Evolutionary conservation across 202 grass and related monocot genomes (phyloP), one percentile per base, ranked within the genome.

Genomic region (Carex arenaria): DNA sequence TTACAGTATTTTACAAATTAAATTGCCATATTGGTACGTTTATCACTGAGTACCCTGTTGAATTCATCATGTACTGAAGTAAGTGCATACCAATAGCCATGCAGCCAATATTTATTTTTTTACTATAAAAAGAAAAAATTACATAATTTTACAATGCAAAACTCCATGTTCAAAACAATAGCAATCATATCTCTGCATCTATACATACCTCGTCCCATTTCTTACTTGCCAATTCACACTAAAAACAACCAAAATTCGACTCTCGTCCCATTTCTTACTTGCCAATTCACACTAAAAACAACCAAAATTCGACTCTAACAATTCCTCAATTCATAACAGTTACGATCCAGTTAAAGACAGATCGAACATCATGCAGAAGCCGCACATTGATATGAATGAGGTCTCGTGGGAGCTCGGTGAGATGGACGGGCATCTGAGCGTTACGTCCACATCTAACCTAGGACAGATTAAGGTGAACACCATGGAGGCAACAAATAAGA

Each of bases 331-430:
- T n/a, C 28, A 57, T 77, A 77, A 77, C 51, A 77, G 72, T 34
- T 77, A 77, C 3, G 52, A 77, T 57, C 72, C 72, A 57, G 52
- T 57, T 52, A 57, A 57, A 77, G 72, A 77, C 23, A 57, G 28
- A 36, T 10, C 3, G 13, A 31, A 57, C 52, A 77, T n/a, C 28
- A 56, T 77, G 51, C 52, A 4, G 51, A 55, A 28, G 52, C 72
- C 72, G 0, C 52, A 4, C 14, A 2, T 56, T 81, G 83, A 82
- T 11, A 9, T 20, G 8, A 1, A 34, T 2, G 80, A 63, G 18
- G 5, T 15, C 3, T 3, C 9, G 28, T 96, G 85, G 85, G 93
- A 96, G 85, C 83, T 96, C 10, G 87, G 93, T 1, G 90, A 91
- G 87, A 91, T 91, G 87, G 81, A 91, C 12, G 81, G 83, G 15